These are phyloP conservation scores for Trichoderma gamsii DNA, from an alignment of 495 filamentous ascomycete genomes.

Conservation along the genomic window DNA sequence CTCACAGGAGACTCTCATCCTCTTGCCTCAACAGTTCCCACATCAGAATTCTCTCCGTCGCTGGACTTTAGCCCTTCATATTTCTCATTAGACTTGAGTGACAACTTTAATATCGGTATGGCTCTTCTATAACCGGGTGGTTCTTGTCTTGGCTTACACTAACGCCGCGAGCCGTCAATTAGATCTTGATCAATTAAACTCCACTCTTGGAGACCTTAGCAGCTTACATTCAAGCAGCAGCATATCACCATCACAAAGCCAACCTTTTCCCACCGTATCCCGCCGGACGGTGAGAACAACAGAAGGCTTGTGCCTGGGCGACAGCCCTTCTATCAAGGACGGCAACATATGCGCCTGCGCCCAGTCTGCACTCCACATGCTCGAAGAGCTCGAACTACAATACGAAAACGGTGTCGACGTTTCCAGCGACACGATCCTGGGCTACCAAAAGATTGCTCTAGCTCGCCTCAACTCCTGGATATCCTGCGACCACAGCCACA, in stretches of 20 bases:
- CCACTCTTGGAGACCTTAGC: neutral
- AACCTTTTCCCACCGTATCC: neutral
- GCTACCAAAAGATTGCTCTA: conserved; percentile 9
- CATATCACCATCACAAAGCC: neutral
- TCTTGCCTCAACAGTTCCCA: neutral
- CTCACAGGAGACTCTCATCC: neutral
- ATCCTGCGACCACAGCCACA: neutral
- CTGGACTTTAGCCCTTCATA: conserved; percentile 1
- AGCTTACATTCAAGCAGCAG: neutral
- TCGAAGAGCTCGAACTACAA: conserved; percentile 1
- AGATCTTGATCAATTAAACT: conserved; percentile 5
- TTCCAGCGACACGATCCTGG: neutral
- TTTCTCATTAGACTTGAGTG: neutral
- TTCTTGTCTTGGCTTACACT: neutral
- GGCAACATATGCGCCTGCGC: neutral
- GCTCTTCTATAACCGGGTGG: neutral
- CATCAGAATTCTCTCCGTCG: neutral
- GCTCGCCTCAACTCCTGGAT: neutral
- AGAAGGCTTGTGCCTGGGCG: neutral
- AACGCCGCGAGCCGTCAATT: neutral
- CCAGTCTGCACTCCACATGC: neutral
- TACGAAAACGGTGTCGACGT: neutral
- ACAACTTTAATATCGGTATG: conserved; percentile 1
- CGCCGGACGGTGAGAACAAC: neutral
- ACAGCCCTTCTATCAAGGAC: neutral